Evolutionary conservation across 176 grass and related monocot genomes (phyloP), one percentile per base, ranked within the genome.

Genomic region (Oryza nivara): DNA sequence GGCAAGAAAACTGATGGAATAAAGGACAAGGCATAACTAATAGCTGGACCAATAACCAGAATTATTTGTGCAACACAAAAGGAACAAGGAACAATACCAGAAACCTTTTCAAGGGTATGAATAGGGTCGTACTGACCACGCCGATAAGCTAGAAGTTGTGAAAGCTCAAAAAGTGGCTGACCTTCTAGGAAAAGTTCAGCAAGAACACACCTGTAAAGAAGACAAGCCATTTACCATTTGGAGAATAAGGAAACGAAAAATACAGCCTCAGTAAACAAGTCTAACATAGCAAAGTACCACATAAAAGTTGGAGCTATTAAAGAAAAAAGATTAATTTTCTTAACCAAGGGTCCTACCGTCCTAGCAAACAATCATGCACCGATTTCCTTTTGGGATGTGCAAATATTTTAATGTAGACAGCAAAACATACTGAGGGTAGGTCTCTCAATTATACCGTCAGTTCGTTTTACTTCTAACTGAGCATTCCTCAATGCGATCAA

Each of bases 161-260:
- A 93, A 86, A 92, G 84, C 88, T 98, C 96, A 93, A 98, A 98
- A 46, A 98, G 88, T 45, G 93, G 85, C 74, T 93, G 93, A 10
- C 93, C 96, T 58, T 95, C 89, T 35, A 98, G 85, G 76, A 98
- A 98, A 83, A 98, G 89, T 58, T 98, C 96, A 85, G 96, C 96
- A 80, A 98, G 85, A 80, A 98, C 96, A 69, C 96, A 98, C 89
- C 96, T 98, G 90, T 11, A 92, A 86, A 72, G 52, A 54, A 77
- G 45, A 74, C 25, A 34, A 67, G 73, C 35, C 54, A 77, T 73
- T 73, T 60, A 67, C 43, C 32, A 6, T 46, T 66, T 34, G 16
- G 69, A 67, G 10, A 61, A 48, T 13, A 79, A 85, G 46, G 11
- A 80, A 76, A 65, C 63, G 34, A 19, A 68, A 70, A 4, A 15